Conservation (phyloP, 306 rosid species). For the Malus orientalis region DNA sequence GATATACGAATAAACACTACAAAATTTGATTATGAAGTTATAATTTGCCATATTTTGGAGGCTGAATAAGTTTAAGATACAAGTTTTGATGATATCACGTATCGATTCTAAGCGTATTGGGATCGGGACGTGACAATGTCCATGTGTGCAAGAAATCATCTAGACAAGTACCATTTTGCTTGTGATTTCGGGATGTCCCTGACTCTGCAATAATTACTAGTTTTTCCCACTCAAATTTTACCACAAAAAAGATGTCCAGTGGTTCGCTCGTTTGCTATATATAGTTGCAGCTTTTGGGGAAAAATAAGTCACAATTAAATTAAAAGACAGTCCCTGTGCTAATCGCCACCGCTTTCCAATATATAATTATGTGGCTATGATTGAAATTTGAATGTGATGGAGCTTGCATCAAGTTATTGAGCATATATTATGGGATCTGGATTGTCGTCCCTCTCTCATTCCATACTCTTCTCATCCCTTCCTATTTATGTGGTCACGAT, state of each 20-base stretch:
- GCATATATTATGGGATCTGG: neutral
- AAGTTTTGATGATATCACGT: no score
- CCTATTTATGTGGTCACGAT: no score
- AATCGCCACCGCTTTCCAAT: no score
- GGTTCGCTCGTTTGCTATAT: neutral
- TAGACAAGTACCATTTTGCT: neutral
- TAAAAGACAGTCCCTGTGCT: neutral
- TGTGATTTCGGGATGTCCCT: neutral
- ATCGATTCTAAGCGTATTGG: no score
- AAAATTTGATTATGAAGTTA: no score
- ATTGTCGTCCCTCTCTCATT: no score
- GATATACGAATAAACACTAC: no score
- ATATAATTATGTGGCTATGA: no score
- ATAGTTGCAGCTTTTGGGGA: neutral
- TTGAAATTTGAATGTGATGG: no score
- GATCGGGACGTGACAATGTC: neutral
- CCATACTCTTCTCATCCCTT: fast-evolving
- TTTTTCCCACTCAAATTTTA: neutral
- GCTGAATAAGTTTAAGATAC: no score
- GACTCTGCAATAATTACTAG: neutral
- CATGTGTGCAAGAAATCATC: neutral
- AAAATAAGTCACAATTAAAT: neutral
- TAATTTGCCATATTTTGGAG: no score
- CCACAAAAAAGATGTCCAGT: neutral
- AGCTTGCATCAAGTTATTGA: no score